Evolutionary conservation across 495 filamentous ascomycete genomes (phyloP), one percentile per base, ranked within the genome.

Genomic region (Glonium stellatum): DNA sequence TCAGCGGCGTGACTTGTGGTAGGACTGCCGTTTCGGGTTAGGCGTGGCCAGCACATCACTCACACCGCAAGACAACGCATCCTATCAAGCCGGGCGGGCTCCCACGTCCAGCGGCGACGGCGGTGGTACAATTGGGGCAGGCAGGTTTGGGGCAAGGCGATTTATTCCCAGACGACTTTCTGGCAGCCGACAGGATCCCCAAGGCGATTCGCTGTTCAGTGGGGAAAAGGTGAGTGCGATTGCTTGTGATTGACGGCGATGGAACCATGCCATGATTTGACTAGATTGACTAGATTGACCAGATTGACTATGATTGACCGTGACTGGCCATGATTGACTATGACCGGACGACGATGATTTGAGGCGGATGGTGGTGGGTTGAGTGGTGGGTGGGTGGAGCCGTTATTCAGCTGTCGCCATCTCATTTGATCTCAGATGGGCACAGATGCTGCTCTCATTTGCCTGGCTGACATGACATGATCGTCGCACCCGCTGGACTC

Each of bases 131-230:
- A 44, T 21, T 49, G n/a, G n/a, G n/a, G n/a, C n/a, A n/a, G 59
- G 63, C 63, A 66, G 59, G 63, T 66, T 66, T 66, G 63, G 55
- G n/a, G 48, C 62, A 54, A 58, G 62, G 62, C 31, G 41, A 37
- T 58, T 35, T 46, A 15, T 31, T 39, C 39, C 18, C n/a, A n/a
- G n/a, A n/a, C n/a, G n/a, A n/a, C n/a, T n/a, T n/a, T n/a, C n/a
- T n/a, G n/a, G n/a, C n/a, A n/a, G n/a, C n/a, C n/a, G n/a, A n/a
- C n/a, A n/a, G n/a, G n/a, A n/a, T n/a, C n/a, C n/a, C n/a, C n/a
- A n/a, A n/a, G n/a, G n/a, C n/a, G n/a, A n/a, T n/a, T n/a, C n/a
- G n/a, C n/a, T n/a, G n/a, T n/a, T n/a, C n/a, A n/a, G n/a, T n/a
- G n/a, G n/a, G n/a, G n/a, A n/a, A n/a, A n/a, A n/a, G n/a, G n/a